Conservation (phyloP, 179 eudicot genomes). For the Heliamphora pulchella region DNA sequence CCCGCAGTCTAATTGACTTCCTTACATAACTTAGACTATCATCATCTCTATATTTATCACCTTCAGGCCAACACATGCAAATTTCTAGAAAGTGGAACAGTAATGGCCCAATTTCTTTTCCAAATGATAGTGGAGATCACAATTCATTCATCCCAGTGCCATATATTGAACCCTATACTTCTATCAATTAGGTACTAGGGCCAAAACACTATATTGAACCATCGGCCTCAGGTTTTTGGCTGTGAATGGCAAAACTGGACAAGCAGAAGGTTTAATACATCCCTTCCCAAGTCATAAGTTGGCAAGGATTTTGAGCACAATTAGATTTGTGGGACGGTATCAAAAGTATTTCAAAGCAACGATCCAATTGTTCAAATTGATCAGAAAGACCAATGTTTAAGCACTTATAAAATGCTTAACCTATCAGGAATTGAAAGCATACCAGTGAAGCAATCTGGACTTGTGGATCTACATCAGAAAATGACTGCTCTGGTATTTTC, state of each 20-base stretch:
- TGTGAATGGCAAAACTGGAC: not conserved
- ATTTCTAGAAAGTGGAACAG: not conserved
- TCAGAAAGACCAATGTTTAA: not conserved
- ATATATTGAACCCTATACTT: not conserved
- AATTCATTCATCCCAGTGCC: not conserved
- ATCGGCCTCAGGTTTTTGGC: not conserved
- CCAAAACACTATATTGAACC: not conserved
- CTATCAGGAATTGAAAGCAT: conserved; percentile 17
- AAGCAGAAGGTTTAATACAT: not conserved
- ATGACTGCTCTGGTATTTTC: conserved; percentile 64
- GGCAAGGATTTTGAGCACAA: not conserved
- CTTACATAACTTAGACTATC: not conserved
- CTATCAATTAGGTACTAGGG: not conserved
- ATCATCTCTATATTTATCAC: not conserved
- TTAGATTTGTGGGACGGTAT: not conserved
- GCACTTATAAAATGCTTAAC: not conserved
- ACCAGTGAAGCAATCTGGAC: conserved; percentile 83
- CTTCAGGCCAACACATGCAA: not conserved
- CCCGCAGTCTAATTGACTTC: not conserved
- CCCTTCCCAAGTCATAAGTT: not conserved
- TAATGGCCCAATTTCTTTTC: not conserved
- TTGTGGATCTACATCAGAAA: conserved; percentile 69
- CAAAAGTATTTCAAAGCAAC: not conserved
- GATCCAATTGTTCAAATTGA: not conserved
- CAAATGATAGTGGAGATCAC: not conserved